Evolutionary conservation across 2,329 filamentous ascomycete genomes (phyloP).

Genomic region (Scedosporium aurantiacum): DNA sequence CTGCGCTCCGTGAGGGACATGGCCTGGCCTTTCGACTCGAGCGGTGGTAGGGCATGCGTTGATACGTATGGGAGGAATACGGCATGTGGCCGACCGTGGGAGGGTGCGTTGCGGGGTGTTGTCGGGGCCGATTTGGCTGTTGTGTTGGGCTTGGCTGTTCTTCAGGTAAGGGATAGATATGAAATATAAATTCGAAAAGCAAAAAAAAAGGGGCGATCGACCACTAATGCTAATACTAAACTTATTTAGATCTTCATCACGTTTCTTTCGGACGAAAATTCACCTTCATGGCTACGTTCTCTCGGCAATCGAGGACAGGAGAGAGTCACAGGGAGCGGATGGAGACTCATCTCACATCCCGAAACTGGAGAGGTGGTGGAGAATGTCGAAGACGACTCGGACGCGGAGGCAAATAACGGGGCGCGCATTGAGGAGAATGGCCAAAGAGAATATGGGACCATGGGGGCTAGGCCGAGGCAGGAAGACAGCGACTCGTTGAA

Average conservation of each 20-base stretch:
- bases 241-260: neutral
- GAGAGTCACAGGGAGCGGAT: neutral
- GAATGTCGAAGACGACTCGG: neutral
- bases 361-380: neutral
- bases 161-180: neutral
- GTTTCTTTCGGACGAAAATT: neutral
- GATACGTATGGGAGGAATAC: constrained; percentile 24
- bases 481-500: neutral
- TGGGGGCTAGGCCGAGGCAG: neutral
- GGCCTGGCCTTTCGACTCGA: constrained; percentile 47
- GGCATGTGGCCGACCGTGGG: neutral
- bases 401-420: neutral
- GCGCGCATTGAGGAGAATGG: neutral
- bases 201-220: neutral
- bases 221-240: too few species aligned
- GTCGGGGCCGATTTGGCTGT: neutral
- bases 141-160: neutral
- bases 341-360: neutral
- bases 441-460: neutral
- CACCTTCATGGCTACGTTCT: neutral
- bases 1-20: constrained; percentile 45
- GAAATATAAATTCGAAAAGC: neutral
- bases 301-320: neutral
- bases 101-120: neutral
- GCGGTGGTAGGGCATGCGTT: constrained; percentile 31